Conservation (phyloP, 2,329 filamentous ascomycete genomes). For the Diaporthe helianthi region DNA sequence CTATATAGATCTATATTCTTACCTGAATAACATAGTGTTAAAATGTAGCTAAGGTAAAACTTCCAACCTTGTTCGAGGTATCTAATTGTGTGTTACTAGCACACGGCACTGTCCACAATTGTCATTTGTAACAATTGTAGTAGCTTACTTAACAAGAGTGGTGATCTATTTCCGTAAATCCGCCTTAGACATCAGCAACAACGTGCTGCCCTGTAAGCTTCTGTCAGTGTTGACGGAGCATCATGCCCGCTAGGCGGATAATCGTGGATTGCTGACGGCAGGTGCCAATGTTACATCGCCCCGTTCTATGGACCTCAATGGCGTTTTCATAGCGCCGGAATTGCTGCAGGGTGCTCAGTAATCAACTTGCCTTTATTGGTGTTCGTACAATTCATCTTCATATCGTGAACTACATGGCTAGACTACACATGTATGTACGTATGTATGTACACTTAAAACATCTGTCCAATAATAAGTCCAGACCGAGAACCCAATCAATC, state of each 20-base stretch:
- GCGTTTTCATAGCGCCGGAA: background rate
- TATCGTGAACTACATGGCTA: background rate
- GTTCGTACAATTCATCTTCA: background rate
- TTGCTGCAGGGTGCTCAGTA: constrained; percentile 11
- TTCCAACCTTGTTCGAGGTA: constrained; percentile 12
- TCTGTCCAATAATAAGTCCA: background rate
- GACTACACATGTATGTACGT: no score
- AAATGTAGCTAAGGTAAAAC: no score
- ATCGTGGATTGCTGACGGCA: background rate
- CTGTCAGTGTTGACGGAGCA: constrained; percentile 12
- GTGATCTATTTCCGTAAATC: constrained; percentile 4
- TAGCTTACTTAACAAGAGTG: background rate
- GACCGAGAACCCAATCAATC: background rate
- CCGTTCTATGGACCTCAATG: background rate
- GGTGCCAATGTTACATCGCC: constrained; percentile 7
- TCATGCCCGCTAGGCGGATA: background rate
- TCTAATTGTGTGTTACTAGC: constrained; percentile 2
- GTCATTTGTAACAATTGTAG: background rate
- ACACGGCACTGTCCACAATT: background rate
- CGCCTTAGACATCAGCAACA: background rate
- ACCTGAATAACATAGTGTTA: no score
- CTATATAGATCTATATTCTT: no score
- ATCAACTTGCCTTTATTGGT: background rate
- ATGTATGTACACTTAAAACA: background rate
- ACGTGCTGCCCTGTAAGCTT: background rate